Percentiles rank a stretch among this genome's conserved stretches.
phyloP scores from a whole-genome alignment of 2,329 filamentous ascomycete genomes.

The Ambrosiella xylebori region DNA sequence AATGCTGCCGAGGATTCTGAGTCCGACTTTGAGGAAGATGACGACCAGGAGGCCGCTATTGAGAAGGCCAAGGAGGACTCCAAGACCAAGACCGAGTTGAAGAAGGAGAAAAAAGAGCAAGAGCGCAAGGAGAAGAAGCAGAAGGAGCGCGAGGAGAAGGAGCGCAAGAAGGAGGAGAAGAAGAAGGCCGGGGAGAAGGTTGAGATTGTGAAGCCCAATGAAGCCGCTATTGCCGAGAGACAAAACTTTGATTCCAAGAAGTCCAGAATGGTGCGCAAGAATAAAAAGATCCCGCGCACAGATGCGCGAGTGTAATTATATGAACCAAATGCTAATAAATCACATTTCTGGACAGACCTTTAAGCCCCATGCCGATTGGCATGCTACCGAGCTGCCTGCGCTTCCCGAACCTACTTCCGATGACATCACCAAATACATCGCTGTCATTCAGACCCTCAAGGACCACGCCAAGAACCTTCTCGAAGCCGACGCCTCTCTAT shows the following conservation, averaged over 20 bases:
- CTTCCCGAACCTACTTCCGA: conserved; percentile 30
- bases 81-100: conserved; percentile 24
- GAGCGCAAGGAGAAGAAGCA: conserved; percentile 19
- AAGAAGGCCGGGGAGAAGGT: conserved; percentile 16
- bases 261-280: conserved; percentile 21
- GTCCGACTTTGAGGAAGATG: conserved; percentile 14
- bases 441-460: conserved; percentile 36
- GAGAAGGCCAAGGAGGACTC: conserved; percentile 23
- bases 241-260: conserved; percentile 19
- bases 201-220: conserved; percentile 19
- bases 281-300: neutral
- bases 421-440: conserved; percentile 26
- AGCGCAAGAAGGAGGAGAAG: conserved; percentile 9
- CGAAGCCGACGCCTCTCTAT: conserved; percentile 59
- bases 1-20: neutral
- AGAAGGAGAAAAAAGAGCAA: conserved; percentile 19
- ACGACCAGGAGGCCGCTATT: conserved; percentile 20
- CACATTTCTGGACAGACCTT: conserved; percentile 27
- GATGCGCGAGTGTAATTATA: conserved; percentile 5
- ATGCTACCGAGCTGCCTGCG: conserved; percentile 26
- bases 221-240: conserved; percentile 19
- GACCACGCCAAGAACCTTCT: conserved; percentile 58
- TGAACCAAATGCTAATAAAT: conserved; percentile 20
- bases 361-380: conserved; percentile 41
- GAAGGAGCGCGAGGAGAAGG: conserved; percentile 11